Evolutionary conservation across 371 early-diverging fungal species (phyloP).

Genomic region (Umbelopsis sp.): DNA sequence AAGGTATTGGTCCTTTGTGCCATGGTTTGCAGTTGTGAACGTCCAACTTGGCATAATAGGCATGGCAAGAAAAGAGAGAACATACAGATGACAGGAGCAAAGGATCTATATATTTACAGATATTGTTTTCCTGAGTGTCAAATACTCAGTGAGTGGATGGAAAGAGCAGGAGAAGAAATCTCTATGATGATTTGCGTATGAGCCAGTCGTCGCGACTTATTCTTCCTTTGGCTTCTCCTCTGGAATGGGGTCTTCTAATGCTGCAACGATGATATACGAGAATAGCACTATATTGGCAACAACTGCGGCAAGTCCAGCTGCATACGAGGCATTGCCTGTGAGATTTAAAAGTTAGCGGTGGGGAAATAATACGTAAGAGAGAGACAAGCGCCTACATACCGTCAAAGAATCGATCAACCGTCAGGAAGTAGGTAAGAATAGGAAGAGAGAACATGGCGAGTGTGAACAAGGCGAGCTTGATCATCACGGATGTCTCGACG

Average conservation of each 20-base stretch:
- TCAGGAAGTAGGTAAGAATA: conserved; percentile 45
- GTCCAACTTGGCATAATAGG: too few relatives aligned
- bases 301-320: conserved; percentile 50
- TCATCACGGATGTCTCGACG: conserved; percentile 28
- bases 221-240: conserved; percentile 27
- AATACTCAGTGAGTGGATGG: too few relatives aligned
- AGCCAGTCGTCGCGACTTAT: not conserved
- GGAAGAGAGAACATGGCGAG: conserved; percentile 48
- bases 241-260: conserved; percentile 38
- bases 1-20: too few relatives aligned
- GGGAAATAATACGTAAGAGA: too few relatives aligned
- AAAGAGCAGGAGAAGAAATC: too few relatives aligned
- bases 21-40: too few relatives aligned
- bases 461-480: conserved; percentile 50
- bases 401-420: conserved; percentile 43
- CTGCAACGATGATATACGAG: conserved; percentile 43
- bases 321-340: conserved; percentile 52
- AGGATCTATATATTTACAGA: too few relatives aligned
- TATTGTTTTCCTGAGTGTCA: too few relatives aligned
- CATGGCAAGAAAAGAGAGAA: too few relatives aligned
- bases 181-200: too few relatives aligned
- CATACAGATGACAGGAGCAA: too few relatives aligned
- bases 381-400: conserved; percentile 28
- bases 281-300: conserved; percentile 50
- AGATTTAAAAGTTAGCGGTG: not conserved